Evolutionary conservation across 106 monocot species (phyloP).

Genomic region (Allium fistulosum): DNA sequence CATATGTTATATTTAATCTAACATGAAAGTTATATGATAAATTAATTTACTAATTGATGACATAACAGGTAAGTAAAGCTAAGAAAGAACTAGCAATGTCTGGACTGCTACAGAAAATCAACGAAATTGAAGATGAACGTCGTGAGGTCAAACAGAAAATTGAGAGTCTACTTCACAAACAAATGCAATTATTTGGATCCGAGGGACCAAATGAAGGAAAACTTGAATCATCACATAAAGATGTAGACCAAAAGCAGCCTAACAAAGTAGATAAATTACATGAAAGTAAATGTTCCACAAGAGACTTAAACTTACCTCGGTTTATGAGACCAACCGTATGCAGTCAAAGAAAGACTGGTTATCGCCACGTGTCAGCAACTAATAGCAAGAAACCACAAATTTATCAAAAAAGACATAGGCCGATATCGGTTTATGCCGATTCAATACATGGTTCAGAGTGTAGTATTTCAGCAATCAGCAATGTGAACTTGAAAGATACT

Average conservation of each 20-base stretch:
- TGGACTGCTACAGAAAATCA: conserved; percentile 27
- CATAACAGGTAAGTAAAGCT: conserved; percentile 25
- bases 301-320: conserved; percentile 24
- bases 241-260: conserved; percentile 9
- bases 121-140: conserved; percentile 30
- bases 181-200: conserved; percentile 12
- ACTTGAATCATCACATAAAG: conserved; percentile 6
- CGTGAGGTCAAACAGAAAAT: conserved; percentile 28
- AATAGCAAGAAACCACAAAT: conserved; percentile 30
- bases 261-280: neutral
- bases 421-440: conserved; percentile 52
- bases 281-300: conserved; percentile 7
- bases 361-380: conserved; percentile 9
- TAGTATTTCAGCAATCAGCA: conserved; percentile 25
- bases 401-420: conserved; percentile 21
- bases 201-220: conserved; percentile 3
- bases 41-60: neutral
- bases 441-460: conserved; percentile 37
- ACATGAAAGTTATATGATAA: neutral
- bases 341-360: conserved; percentile 25
- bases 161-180: conserved; percentile 17
- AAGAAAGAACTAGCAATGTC: conserved; percentile 34
- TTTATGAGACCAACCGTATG: conserved; percentile 50
- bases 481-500: conserved; percentile 13
- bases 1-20: neutral